Conservation (phyloP, 495 filamentous ascomycete genomes). For the Penicillium dipodomyicola region DNA sequence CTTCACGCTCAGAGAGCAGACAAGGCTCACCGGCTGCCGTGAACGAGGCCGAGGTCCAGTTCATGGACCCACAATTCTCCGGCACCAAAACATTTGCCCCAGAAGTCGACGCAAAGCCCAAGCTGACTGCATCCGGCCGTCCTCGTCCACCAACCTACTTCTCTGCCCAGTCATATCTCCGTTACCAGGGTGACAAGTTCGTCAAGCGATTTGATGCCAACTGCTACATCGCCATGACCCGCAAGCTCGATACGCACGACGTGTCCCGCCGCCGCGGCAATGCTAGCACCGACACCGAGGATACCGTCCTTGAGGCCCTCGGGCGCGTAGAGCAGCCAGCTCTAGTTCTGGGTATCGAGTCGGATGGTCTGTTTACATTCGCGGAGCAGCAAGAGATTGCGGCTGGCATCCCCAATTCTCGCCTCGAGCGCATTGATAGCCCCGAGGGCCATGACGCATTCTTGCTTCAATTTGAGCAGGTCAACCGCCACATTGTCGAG, state of each 20-base stretch:
- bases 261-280: constrained; percentile 68
- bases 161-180: constrained; percentile 94
- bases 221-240: constrained; percentile 97
- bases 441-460: constrained; percentile 97
- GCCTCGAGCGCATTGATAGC: constrained; percentile 81
- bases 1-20: constrained; percentile 35
- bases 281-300: constrained; percentile 36
- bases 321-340: constrained; percentile 80
- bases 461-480: constrained; percentile 93
- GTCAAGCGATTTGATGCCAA: constrained; percentile 96
- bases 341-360: constrained; percentile 88
- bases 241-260: constrained; percentile 98
- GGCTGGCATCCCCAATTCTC: constrained; percentile 71
- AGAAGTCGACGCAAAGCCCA: constrained; percentile 17
- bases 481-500: constrained; percentile 79
- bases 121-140: constrained; percentile 25
- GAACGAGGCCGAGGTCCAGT: constrained; percentile 36
- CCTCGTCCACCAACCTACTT: constrained; percentile 79
- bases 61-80: constrained; percentile 75
- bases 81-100: constrained; percentile 56
- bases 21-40: constrained; percentile 35
- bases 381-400: constrained; percentile 93
- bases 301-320: constrained; percentile 69
- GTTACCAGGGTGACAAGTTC: constrained; percentile 97
- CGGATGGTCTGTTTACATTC: constrained; percentile 93